Conservation (phyloP, 2,329 filamentous ascomycete species). For the Aspergillus transmontanensis region DNA sequence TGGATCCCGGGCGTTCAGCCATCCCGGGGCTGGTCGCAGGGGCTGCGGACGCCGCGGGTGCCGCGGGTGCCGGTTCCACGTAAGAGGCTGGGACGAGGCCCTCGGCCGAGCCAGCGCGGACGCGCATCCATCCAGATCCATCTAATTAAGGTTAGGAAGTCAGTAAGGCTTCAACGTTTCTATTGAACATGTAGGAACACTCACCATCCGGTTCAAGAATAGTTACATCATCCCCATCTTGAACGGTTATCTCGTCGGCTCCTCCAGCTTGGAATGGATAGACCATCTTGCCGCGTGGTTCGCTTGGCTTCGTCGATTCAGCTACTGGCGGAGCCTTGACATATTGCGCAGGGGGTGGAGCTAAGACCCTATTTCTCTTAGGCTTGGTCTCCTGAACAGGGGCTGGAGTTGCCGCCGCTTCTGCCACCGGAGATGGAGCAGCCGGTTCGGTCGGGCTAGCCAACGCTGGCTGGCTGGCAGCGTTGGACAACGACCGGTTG, state of each 20-base stretch:
- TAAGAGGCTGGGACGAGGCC: constrained; percentile 89
- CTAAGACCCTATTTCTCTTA: constrained; percentile 73
- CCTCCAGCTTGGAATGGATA: constrained; percentile 82
- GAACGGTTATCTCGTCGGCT: constrained; percentile 77
- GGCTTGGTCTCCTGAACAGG: constrained; percentile 28
- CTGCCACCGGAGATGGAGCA: constrained; percentile 33
- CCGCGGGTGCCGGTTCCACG: constrained; percentile 66
- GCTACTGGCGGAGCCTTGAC: constrained; percentile 64
- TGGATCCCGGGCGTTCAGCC: constrained; percentile 67
- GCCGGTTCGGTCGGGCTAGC: constrained; percentile 51
- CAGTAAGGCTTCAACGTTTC: constrained; percentile 5
- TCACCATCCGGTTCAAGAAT: constrained; percentile 87
- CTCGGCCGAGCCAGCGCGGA: constrained; percentile 71
- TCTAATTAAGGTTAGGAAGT: constrained; percentile 55
- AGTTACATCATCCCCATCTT: constrained; percentile 75
- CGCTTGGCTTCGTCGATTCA: constrained; percentile 46
- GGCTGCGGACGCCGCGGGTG: constrained; percentile 50
- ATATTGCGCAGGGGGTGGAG: constrained; percentile 83
- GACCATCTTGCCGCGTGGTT: constrained; percentile 82
- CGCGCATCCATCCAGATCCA: constrained; percentile 87
- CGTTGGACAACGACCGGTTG: constrained; percentile 72
- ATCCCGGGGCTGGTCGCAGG: constrained; percentile 32
- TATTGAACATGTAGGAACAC: constrained; percentile 32
- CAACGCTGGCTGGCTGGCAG: constrained; percentile 50
- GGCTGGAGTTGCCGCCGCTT: constrained; percentile 21